Conservation (phyloP, 495 filamentous ascomycete species). For the Aspergillus sparsus region DNA sequence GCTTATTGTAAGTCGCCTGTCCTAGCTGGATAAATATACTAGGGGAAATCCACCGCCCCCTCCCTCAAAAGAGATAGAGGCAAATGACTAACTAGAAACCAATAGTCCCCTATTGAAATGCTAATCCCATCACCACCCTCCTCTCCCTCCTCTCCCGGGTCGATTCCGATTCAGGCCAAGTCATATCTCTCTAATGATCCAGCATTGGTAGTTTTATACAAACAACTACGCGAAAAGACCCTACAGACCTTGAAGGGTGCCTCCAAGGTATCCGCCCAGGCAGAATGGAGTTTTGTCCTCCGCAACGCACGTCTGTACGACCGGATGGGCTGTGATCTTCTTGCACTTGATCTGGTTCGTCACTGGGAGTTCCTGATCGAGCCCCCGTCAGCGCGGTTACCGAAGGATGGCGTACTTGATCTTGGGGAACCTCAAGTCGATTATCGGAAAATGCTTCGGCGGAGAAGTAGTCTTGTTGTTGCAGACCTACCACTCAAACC, state of each 20-base stretch:
- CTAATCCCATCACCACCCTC: slow-evolving; percentile 52
- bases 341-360: slow-evolving; percentile 78
- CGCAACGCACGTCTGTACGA: slow-evolving; percentile 87
- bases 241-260: slow-evolving; percentile 83
- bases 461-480: slow-evolving; percentile 77
- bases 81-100: background rate
- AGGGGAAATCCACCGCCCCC: background rate
- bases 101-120: slow-evolving; percentile 72
- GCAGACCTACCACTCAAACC: slow-evolving; percentile 65
- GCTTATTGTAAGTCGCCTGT: slow-evolving; percentile 55
- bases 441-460: slow-evolving; percentile 65
- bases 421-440: slow-evolving; percentile 52
- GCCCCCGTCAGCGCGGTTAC: slow-evolving; percentile 33
- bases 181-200: slow-evolving; percentile 89
- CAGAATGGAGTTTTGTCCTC: slow-evolving; percentile 87
- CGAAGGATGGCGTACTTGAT: slow-evolving; percentile 27
- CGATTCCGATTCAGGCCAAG: slow-evolving; percentile 62
- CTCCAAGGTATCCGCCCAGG: slow-evolving; percentile 72
- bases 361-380: slow-evolving; percentile 81
- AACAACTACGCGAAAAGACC: slow-evolving; percentile 81
- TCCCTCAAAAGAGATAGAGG: background rate
- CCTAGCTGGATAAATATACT: too few species aligned
- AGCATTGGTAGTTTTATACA: slow-evolving; percentile 81
- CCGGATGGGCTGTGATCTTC: slow-evolving; percentile 94
- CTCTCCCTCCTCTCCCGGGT: slow-evolving; percentile 49